Percentiles rank a stretch among this genome's conserved stretches.
Evolutionary conservation across 2,329 filamentous ascomycete genomes (phyloP).

Genomic region (Pseudodiploospora longispora): DNA sequence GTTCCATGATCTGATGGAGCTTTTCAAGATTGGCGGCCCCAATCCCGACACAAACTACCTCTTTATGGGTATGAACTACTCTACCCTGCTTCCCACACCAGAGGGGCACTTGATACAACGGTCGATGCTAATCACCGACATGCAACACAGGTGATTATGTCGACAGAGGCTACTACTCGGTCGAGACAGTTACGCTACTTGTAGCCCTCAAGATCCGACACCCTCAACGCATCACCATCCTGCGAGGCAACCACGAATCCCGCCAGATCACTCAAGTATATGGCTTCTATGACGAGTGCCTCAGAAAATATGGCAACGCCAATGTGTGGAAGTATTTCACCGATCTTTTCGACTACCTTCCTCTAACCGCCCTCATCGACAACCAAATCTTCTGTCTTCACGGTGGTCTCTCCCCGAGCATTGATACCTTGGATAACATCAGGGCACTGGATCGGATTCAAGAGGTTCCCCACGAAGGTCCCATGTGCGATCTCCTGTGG

Average conservation of each 20-base stretch:
- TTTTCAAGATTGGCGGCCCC: constrained; percentile 97
- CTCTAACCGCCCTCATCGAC: constrained; percentile 93
- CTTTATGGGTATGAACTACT: constrained; percentile 73
- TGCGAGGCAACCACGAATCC: constrained; percentile 97
- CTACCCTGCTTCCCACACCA: not conserved
- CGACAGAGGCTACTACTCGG: constrained; percentile 96
- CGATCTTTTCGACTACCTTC: constrained; percentile 97
- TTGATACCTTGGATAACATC: constrained; percentile 93
- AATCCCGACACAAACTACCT: constrained; percentile 99
- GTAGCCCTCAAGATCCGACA: constrained; percentile 97
- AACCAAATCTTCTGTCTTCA: constrained; percentile 99
- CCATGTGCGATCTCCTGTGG: constrained; percentile 97
- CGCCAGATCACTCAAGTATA: constrained; percentile 99
- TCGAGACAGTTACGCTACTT: constrained; percentile 94
- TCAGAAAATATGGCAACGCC: constrained; percentile 97
- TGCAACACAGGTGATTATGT: constrained; percentile 75
- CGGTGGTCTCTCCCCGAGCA: constrained; percentile 91
- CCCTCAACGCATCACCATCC: constrained; percentile 93
- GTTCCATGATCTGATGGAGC: constrained; percentile 98
- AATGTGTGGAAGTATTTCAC: constrained; percentile 99
- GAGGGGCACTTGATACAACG: too few species aligned
- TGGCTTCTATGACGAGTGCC: constrained; percentile 98
- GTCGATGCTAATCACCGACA: constrained; percentile 1
- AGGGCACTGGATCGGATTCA: constrained; percentile 91
- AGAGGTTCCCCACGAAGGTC: constrained; percentile 95